phyloP scores from a whole-genome alignment of 768 basidiomycete species.

The Agrocybe chaxingu region DNA sequence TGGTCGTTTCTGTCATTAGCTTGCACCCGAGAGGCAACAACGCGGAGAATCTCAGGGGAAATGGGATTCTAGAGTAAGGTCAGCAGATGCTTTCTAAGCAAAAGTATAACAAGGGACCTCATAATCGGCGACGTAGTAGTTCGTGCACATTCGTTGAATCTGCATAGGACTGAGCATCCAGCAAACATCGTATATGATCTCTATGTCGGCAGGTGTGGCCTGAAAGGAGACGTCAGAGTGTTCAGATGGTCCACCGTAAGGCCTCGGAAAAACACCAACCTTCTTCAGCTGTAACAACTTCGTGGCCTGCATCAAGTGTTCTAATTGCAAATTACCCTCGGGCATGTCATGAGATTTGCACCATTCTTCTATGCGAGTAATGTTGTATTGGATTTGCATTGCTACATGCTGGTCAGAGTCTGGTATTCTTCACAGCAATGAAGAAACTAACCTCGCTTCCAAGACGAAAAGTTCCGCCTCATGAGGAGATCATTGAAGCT shows the following conservation, averaged over 20 bases:
- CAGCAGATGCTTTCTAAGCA: background rate
- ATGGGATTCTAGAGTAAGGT: conserved; percentile 75
- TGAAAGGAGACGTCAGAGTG: conserved; percentile 23
- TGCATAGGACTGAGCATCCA: conserved; percentile 99
- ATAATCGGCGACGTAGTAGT: conserved; percentile 98
- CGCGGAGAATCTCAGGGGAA: conserved; percentile 93
- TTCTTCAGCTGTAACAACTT: conserved; percentile 98
- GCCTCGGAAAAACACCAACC: conserved; percentile 35
- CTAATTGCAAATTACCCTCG: conserved; percentile 93
- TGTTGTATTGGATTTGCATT: conserved; percentile 99
- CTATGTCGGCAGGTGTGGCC: conserved; percentile 93
- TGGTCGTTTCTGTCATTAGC: conserved; percentile 98
- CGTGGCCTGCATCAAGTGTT: conserved; percentile 99
- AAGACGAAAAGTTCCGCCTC: conserved; percentile 98
- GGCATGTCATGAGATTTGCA: conserved; percentile 99
- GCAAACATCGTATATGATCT: conserved; percentile 99
- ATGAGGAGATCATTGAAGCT: conserved; percentile 98
- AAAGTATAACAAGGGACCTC: conserved; percentile 54
- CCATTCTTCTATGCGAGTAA: conserved; percentile 97
- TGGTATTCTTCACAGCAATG: background rate
- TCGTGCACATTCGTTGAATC: conserved; percentile 98
- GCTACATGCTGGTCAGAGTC: conserved; percentile 43
- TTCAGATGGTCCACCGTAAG: background rate
- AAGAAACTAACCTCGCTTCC: conserved; percentile 85
- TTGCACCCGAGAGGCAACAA: conserved; percentile 93